Conservation (phyloP, 2,329 filamentous ascomycete species). For the Xylariales sp. region DNA sequence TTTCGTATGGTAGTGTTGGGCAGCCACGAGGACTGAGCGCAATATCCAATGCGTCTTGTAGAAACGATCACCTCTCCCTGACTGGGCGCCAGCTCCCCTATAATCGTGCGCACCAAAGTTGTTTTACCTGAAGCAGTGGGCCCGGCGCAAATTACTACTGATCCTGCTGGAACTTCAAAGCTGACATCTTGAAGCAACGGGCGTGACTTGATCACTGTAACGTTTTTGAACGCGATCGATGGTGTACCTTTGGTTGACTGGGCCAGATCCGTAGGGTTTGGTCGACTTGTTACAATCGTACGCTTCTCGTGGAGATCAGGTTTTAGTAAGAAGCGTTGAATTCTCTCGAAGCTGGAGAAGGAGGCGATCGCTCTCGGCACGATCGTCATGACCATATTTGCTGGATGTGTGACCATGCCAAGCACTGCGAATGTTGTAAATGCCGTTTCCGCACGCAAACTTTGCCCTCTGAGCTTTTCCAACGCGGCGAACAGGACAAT, state of each 20-base stretch:
- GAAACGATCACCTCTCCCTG: slow-evolving; percentile 20
- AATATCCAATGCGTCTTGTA: slow-evolving; percentile 27
- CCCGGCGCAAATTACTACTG: slow-evolving; percentile 20
- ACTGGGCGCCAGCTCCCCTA: slow-evolving; percentile 13
- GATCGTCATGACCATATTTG: slow-evolving; percentile 40
- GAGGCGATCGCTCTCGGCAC: slow-evolving; percentile 27
- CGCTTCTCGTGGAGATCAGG: too few relatives aligned
- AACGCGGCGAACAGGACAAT: slow-evolving; percentile 28
- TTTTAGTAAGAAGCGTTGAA: slow-evolving; percentile 30
- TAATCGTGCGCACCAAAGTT: slow-evolving; percentile 15
- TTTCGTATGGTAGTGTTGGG: slow-evolving; percentile 26
- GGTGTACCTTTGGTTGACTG: too few relatives aligned
- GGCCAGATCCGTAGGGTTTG: too few relatives aligned
- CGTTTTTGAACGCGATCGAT: too few relatives aligned
- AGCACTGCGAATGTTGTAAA: slow-evolving; percentile 36
- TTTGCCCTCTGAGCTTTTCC: slow-evolving; percentile 11
- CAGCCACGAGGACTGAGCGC: slow-evolving; percentile 33
- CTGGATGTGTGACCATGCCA: slow-evolving; percentile 33
- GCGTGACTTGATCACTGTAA: too few relatives aligned
- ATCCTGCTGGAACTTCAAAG: slow-evolving; percentile 15
- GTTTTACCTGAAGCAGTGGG: slow-evolving; percentile 23
- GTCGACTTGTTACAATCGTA: too few relatives aligned
- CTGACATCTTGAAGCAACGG: slow-evolving; percentile 15
- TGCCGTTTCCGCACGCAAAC: slow-evolving; percentile 29
- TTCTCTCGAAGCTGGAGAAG: slow-evolving; percentile 29